Base-by-base conservation (phyloP, 2,329 filamentous ascomycete genomes). In the Colletotrichum chrysophilum region DNA sequence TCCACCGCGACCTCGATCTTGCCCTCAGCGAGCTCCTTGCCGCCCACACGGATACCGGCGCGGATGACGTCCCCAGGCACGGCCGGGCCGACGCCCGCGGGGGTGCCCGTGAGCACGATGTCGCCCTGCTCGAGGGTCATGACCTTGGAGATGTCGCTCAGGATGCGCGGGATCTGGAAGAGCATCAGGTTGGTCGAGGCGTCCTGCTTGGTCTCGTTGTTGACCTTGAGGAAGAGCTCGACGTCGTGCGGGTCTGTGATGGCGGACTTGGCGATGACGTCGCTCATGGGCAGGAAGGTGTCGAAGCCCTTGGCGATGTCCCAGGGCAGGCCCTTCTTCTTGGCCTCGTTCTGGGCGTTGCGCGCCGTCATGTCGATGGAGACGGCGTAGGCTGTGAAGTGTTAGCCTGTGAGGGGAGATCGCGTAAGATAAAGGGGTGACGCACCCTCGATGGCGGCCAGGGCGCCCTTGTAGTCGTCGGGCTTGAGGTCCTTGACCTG, bases 331-430 rank as follows among this genome's bases (percentile, higher is more conserved):
- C 97, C 96, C 89, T 97, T 98, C 87, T 94, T 95, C 91, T 98
- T 99, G 78, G 96, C 96, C 87, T 98, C 96, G 80, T 98, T 95
- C 87, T 99, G 97, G 8, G 95, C 92, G 85, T 98, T 98, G 79
- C 97, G 94, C 1, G 94, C 97, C 12, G 97, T 99, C 95, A 99
- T 97, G 86, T 99, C 97, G 81, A 99, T 98, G 80, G 94, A 93
- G 62, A 98, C 90, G 78, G 96, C 91, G 85, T 98, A 99, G 81
- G 92, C 95, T 95, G 76, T 18, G 18, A 72, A 26, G 73, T 62
- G 75, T 78, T 61, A 78, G 70, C 16, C 18, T 13, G n/a, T 58
- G 48, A 30, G 13, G 7, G 5, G 14, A 7, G 3, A 21, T n/a
- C 56, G 10, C 14, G 13, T 8, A 18, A 66, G 26, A 26, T n/a